Evolutionary conservation across 352 stramenopile genomes (phyloP).

Genomic region (Phytophthora foliorum): DNA sequence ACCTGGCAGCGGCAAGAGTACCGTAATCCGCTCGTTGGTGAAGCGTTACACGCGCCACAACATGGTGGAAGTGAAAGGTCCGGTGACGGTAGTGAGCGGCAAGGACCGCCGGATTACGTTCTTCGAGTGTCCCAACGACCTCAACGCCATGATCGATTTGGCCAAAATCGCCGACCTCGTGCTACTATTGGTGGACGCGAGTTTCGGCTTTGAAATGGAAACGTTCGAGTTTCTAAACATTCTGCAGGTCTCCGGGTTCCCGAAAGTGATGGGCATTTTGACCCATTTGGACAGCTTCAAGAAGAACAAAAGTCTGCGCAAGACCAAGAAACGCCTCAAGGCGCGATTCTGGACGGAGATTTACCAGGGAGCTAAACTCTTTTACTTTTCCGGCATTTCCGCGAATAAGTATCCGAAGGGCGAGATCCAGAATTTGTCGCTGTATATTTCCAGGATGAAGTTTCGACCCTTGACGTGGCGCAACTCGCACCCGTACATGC

Average conservation of each 20-base stretch:
- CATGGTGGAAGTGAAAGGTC: constrained; percentile 97
- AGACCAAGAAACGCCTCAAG: constrained; percentile 99
- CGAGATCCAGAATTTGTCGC: constrained; percentile 98
- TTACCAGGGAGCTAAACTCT: constrained; percentile 95
- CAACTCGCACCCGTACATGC: constrained; percentile 99
- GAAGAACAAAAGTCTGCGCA: constrained; percentile 98
- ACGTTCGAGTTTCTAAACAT: constrained; percentile 99
- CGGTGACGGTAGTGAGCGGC: constrained; percentile 98
- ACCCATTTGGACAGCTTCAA: constrained; percentile 99
- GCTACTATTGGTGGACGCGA: constrained; percentile 99
- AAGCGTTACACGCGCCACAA: constrained; percentile 99
- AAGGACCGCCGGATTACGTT: constrained; percentile 99
- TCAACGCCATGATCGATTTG: constrained; percentile 95
- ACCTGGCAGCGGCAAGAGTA: constrained; percentile 97
- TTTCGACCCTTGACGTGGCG: constrained; percentile 98
- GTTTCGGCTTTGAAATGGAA: constrained; percentile 99
- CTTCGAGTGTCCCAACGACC: constrained; percentile 98
- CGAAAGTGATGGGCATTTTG: constrained; percentile 98
- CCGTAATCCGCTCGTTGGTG: constrained; percentile 97
- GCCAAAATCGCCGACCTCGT: constrained; percentile 99
- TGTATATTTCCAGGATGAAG: constrained; percentile 98
- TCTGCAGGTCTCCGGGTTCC: constrained; percentile 94
- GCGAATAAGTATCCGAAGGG: constrained; percentile 99
- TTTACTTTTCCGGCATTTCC: constrained; percentile 97
- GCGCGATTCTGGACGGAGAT: constrained; percentile 99